A percentile compares a stretch with the other conserved stretches of the same genome.
These are phyloP conservation scores for Striga asiatica DNA, from an alignment of 257 asterid species.

Conservation along the genomic window DNA sequence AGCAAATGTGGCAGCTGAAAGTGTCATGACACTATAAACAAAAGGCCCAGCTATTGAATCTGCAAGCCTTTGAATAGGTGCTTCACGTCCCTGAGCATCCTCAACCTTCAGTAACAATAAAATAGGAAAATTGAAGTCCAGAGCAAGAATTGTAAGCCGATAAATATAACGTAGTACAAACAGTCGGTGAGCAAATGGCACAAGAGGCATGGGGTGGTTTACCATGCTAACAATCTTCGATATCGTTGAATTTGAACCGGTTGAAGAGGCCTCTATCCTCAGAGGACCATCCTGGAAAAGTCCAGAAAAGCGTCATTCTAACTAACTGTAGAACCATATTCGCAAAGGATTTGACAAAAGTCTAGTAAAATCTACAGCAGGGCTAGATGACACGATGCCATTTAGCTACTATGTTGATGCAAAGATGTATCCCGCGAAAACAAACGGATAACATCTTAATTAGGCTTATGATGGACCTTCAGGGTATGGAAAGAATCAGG, in stretches of 20 bases:
- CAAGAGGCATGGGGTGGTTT: slow-evolving; percentile 17
- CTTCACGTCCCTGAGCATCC: slow-evolving; percentile 99
- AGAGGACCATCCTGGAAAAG: slow-evolving; percentile 85
- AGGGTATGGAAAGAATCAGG: slow-evolving; percentile 7
- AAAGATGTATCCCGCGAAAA: slow-evolving; percentile 1
- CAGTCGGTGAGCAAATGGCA: neutral
- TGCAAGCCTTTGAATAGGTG: slow-evolving; percentile 98
- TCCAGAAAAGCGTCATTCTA: slow-evolving; percentile 18
- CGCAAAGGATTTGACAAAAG: slow-evolving; percentile 1
- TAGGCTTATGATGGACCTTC: neutral
- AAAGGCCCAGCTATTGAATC: slow-evolving; percentile 97
- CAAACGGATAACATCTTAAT: neutral
- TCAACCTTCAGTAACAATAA: slow-evolving; percentile 60
- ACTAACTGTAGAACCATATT: slow-evolving; percentile 7
- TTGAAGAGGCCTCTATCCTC: slow-evolving; percentile 76
- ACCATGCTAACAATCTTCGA: slow-evolving; percentile 94
- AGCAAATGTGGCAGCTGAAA: slow-evolving; percentile 89
- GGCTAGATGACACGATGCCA: neutral
- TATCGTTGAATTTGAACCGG: slow-evolving; percentile 92
- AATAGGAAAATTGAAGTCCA: slow-evolving; percentile 5
- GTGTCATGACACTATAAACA: slow-evolving; percentile 85
- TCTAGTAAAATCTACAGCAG: neutral
- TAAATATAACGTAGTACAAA: neutral
- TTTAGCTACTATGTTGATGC: neutral
- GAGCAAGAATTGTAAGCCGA: neutral